Percentiles rank a stretch among this genome's conserved stretches.
phyloP scores from a whole-genome alignment of 2,329 filamentous ascomycete species.

The Fusarium avenaceum region DNA sequence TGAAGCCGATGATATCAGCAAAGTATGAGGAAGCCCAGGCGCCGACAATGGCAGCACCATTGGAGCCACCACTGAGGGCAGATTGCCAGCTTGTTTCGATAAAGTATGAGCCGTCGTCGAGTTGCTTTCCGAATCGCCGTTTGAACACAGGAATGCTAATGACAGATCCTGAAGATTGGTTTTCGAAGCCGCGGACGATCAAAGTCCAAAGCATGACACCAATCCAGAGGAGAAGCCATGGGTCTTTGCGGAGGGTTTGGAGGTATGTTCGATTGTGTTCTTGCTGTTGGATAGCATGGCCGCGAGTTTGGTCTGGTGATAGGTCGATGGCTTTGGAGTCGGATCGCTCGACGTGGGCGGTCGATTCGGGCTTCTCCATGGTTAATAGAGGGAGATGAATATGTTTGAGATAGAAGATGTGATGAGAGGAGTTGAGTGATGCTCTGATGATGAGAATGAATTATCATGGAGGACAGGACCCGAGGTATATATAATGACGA shows the following conservation, averaged over 20 bases:
- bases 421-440: background rate
- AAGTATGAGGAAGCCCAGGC: constrained; percentile 45
- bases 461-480: background rate
- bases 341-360: constrained; percentile 24
- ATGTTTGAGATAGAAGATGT: background rate
- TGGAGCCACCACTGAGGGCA: constrained; percentile 46
- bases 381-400: background rate
- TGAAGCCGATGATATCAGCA: constrained; percentile 46
- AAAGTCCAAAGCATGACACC: constrained; percentile 51
- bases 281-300: constrained; percentile 50
- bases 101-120: constrained; percentile 35
- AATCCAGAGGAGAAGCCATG: constrained; percentile 50
- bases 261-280: constrained; percentile 47
- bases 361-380: constrained; percentile 29
- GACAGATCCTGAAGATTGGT: constrained; percentile 43
- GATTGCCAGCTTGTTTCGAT: constrained; percentile 51
- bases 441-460: background rate
- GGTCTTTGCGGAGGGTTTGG: constrained; percentile 48
- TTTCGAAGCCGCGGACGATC: constrained; percentile 50
- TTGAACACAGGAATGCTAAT: constrained; percentile 42
- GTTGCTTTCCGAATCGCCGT: constrained; percentile 35
- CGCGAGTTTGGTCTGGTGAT: constrained; percentile 19
- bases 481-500: constrained; percentile 4
- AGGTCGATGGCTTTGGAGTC: background rate
- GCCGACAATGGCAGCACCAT: constrained; percentile 46